Evolutionary conservation across 1,139 yeast species (phyloP).

Genomic region (Suhomyces choctaworum): DNA sequence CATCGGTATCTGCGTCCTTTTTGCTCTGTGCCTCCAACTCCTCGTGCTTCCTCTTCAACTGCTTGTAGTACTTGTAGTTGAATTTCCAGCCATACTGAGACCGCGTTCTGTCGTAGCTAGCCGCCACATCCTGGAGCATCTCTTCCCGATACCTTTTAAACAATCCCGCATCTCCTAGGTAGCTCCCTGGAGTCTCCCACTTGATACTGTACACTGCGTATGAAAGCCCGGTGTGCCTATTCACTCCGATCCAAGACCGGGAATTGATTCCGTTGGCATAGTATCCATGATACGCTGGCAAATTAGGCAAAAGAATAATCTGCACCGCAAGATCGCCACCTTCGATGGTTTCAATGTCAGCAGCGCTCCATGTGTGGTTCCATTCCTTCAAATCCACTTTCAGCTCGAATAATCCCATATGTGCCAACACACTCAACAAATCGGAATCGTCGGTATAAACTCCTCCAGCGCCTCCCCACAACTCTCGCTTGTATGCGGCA

Average conservation of each 20-base stretch:
- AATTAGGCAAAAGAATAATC: constrained; percentile 65
- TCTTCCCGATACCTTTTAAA: constrained; percentile 35
- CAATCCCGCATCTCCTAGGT: constrained; percentile 30
- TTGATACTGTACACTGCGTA: constrained; percentile 56
- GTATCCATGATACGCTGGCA: constrained; percentile 61
- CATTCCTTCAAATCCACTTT: constrained; percentile 34
- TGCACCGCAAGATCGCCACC: constrained; percentile 67
- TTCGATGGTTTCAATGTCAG: constrained; percentile 23
- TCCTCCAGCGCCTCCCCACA: constrained; percentile 85
- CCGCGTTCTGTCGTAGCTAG: constrained; percentile 18
- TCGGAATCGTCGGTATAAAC: constrained; percentile 94
- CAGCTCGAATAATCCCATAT: constrained; percentile 60
- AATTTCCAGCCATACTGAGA: constrained; percentile 36
- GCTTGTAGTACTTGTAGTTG: constrained; percentile 28
- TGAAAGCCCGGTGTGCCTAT: constrained; percentile 69
- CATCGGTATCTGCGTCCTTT: too few species aligned
- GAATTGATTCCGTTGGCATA: constrained; percentile 70
- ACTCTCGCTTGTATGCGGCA: constrained; percentile 44
- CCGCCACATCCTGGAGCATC: constrained; percentile 25
- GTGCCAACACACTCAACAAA: constrained; percentile 69
- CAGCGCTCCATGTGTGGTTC: constrained; percentile 33
- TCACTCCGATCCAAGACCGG: constrained; percentile 60
- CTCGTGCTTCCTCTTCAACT: constrained; percentile 26
- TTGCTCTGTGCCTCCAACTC: background rate
- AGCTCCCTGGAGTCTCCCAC: constrained; percentile 44